Evolutionary conservation across 2,329 filamentous ascomycete genomes (phyloP), one percentile per base, ranked within the genome.

Genomic region (Sarocladium oryzae): DNA sequence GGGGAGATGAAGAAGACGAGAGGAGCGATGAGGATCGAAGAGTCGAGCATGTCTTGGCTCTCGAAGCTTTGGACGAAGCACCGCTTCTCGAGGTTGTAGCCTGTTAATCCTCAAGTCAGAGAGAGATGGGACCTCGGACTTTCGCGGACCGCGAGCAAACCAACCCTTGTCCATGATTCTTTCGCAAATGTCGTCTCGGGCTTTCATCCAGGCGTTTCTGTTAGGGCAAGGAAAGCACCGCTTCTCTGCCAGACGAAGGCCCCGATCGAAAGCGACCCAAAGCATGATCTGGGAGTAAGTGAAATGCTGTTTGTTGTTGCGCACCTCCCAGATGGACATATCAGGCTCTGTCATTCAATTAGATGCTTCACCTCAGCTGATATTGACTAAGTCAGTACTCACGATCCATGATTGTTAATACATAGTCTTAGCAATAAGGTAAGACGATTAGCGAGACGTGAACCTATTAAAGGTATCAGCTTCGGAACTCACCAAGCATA

Each of bases 271-370:
- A 16, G 86, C 85, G 3, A 91, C 87, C 87, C 86, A 91, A 20
- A 91, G 75, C 83, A 90, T 88, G 56, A 91, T 77, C 62, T 90
- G 88, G n/a, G 84, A 88, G 66, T 90, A 91, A 13, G 84, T 81
- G 57, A 89, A 91, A 60, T 89, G 81, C 65, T 89, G 86, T 62
- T 86, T 86, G 60, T 82, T 71, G 56, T 86, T 86, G 37, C 86
- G 79, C 5, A 89, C 86, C 63, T 91, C 87, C 87, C 86, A 90
- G 59, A 90, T 91, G 2, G 85, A 89, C 85, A 89, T 89, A 61
- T 91, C 86, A 11, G 82, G 81, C 38, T 84, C 75, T 77, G 43
- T 7, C 4, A 8, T 5, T 2, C 5, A 8, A 28, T 49, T 15
- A 49, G 33, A 7, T 3, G 24, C 21, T 46, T 30, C 21, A 26